Base-by-base conservation (phyloP, 768 basidiomycete genomes). In the Panaeolus cyanescens region DNA sequence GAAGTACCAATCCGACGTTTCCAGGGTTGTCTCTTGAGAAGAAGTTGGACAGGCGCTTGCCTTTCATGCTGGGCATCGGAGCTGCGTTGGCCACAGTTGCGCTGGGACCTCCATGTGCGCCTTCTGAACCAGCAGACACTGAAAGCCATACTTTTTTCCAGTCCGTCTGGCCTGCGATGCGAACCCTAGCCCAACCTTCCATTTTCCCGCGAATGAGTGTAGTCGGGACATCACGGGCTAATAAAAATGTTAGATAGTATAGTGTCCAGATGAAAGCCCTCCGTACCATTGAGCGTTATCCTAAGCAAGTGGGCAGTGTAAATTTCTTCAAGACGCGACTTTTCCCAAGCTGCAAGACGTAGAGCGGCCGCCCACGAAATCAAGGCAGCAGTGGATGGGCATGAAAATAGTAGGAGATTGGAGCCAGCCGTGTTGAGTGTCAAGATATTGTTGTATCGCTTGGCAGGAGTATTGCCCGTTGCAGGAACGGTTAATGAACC, bases 131-230 rank as follows among this genome's bases (percentile, higher is more conserved):
- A 54, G 83, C 82, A 62, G 78, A 79, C 5, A 97, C 77, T 5
- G 89, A 84, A 80, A 93, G 85, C 92, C 93, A 99, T 45, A 95
- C 82, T 39, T 87, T 84, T 72, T 95, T 95, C 96, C 96, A 99
- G 66, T 97, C 95, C 0, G 93, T 95, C 67, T 95, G 94, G n/a
- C 96, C 96, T n/a, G 95, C 91, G 36, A 98, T 81, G 45, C 96
- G 89, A 50, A 95, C 83, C 66, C 90, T 85, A 17, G 94, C 90
- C 92, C 92, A 95, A 1, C 96, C 96, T 72, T 98, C 96, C 80
- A 95, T 84, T 61, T 84, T 83, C 8, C 92, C 90, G 53, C 84
- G 83, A 10, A 84, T 72, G 2, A 96, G 82, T 7, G 90, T 86
- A 2, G 86, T 81, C 8, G 83, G 85, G 2, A 86, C 79, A 67